These are phyloP conservation scores for Colletotrichum acutatum DNA, from an alignment of 2,329 filamentous ascomycete genomes.

Conservation along the genomic window DNA sequence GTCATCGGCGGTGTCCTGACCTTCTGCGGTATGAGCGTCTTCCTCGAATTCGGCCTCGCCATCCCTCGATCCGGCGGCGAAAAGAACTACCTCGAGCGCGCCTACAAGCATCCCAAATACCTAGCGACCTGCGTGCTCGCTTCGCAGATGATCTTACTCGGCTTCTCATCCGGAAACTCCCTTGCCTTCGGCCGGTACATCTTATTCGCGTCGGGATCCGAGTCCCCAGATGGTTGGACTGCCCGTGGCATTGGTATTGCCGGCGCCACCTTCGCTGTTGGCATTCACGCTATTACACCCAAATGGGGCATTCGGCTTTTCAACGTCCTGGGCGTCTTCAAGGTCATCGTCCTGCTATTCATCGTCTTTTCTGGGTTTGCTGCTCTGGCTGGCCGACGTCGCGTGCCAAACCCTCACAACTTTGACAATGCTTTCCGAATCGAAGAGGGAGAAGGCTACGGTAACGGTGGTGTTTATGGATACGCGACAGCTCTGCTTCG, in stretches of 20 bases:
- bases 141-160: slow-evolving; percentile 70
- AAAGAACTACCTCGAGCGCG: slow-evolving; percentile 74
- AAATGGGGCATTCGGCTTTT: slow-evolving; percentile 70
- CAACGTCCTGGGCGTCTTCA: slow-evolving; percentile 70
- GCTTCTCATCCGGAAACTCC: slow-evolving; percentile 69
- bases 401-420: slow-evolving; percentile 63
- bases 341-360: slow-evolving; percentile 68
- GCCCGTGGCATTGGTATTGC: slow-evolving; percentile 66
- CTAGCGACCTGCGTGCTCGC: slow-evolving; percentile 69
- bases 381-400: slow-evolving; percentile 61
- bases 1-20: slow-evolving; percentile 59
- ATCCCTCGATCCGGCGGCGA: slow-evolving; percentile 72
- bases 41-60: slow-evolving; percentile 71
- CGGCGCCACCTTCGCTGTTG: slow-evolving; percentile 64
- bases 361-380: slow-evolving; percentile 71
- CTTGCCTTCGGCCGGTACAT: slow-evolving; percentile 69
- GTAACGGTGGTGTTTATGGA: slow-evolving; percentile 60
- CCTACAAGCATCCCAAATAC: slow-evolving; percentile 68
- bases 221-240: slow-evolving; percentile 62
- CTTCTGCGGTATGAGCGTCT: slow-evolving; percentile 69
- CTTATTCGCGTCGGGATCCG: slow-evolving; percentile 62
- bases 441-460: slow-evolving; percentile 55
- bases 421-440: slow-evolving; percentile 66
- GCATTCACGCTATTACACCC: slow-evolving; percentile 62
- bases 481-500: slow-evolving; percentile 69